Evolutionary conservation across 257 asterid species (phyloP), one percentile per base, ranked within the genome.

Genomic region (Dorcoceras hygrometricum): DNA sequence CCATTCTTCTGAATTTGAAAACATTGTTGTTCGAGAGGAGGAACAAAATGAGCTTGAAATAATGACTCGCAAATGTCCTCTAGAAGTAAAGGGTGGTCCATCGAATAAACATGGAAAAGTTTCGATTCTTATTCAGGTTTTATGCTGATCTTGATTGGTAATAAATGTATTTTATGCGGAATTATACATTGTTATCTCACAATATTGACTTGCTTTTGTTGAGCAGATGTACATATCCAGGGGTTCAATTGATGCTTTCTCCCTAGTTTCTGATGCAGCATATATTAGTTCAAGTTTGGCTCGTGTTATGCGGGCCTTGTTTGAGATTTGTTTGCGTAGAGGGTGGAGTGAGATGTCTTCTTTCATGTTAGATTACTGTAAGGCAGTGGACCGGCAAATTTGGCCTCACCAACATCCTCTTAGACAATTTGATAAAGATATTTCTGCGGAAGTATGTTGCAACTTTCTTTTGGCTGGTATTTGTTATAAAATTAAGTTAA

Each of bases 371-470:
- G 96, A 88, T 71, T 88, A 83, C 75, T 93, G 99, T 83, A 93
- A 93, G 83, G 97, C 99, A 55, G 96, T 93, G 78, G 99, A 93
- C 82, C 97, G 96, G 77, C 89, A 85, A 80, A 77, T 88, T 75
- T 93, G 99, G 99, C 97, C 97, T 63, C 96, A 88, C 76, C 99
- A 84, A 68, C 97, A 93, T 79, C 97, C 95, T 22, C 92, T 93
- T 78, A 82, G 97, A 81, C 99, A 93, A 76, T 93, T 93, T 71
- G 96, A 83, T 72, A 90, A 62, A 81, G 99, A 90, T 27, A 82
- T 93, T 66, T 84, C 99, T 20, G 39, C 83, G 65, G 99, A 90
- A 73, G 99, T 90, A 64, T 25, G 81, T 62, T 48, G 22, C 73
- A 36, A 48, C 58, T 46, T 59, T 46, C 70, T 5, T 73, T 69